Base-by-base conservation (phyloP, 805 yeast species). In the Candida stauntonica region DNA sequence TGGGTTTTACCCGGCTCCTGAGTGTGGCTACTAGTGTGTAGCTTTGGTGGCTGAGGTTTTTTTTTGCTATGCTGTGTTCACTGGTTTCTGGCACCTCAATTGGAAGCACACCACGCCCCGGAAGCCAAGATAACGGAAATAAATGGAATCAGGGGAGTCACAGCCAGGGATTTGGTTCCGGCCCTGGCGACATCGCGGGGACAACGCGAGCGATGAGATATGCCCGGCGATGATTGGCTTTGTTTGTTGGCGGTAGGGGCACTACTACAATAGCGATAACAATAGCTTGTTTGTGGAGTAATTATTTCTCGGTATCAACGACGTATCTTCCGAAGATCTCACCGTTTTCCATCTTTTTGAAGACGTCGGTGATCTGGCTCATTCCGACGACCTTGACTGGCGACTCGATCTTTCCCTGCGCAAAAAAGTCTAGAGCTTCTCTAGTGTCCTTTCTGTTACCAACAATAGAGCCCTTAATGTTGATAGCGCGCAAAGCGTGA, bases 381-480 rank as follows among this genome's bases (percentile, higher is more conserved):
- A 75, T 61, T 5, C 79, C 78, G 31, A 73, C 73, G 41, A 74
- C 50, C 60, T 73, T 70, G 52, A 75, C 73, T 31, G 77, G 81
- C 35, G 82, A 73, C 44, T 68, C 63, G 51, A 80, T 74, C 55
- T 74, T 62, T 30, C 86, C 86, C 57, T 83, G 69, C 41, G 67
- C 41, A 55, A 77, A 79, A 69, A 80, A 79, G 50, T 79, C 81
- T 35, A 80, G 50, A 27, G 86, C 86, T 62, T 79, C 86, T 42
- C 46, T 38, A 3, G 50, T 46, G 29, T 46, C 50, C 29, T 41
- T 41, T 36, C 50, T 40, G 26, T 77, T 72, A 50, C 94, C 94
- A 44, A 84, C 93, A 57, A 79, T 79, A 30, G 91, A 81, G 45
- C 89, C 93, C 58, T 67, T 75, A 57, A 85, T 77, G 33, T 35